A percentile compares a stretch with the other conserved stretches of the same genome.
Conservation (phyloP, 2,329 filamentous ascomycete genomes). For the Pseudocercospora musae region DNA sequence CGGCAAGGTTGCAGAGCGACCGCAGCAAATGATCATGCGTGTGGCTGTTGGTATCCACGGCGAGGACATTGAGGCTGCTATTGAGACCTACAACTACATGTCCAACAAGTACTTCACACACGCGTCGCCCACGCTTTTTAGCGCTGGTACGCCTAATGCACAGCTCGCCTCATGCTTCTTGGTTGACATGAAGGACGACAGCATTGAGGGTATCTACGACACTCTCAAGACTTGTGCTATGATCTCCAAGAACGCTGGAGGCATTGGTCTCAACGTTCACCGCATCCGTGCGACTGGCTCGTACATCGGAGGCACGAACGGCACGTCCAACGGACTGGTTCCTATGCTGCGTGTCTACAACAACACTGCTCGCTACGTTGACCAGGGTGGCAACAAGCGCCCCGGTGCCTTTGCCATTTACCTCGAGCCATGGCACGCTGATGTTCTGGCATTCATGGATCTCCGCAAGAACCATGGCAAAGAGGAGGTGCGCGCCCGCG, state of each 20-base stretch:
- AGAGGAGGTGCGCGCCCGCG: conserved; percentile 93
- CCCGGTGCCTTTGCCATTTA: conserved; percentile 98
- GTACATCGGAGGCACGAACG: conserved; percentile 97
- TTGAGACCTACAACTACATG: conserved; percentile 99
- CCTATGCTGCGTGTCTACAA: conserved; percentile 99
- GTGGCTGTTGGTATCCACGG: conserved; percentile 96
- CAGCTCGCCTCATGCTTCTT: conserved; percentile 98
- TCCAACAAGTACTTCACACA: conserved; percentile 98
- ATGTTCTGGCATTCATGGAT: conserved; percentile 96
- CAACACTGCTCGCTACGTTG: conserved; percentile 97
- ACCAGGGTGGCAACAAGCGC: conserved; percentile 98
- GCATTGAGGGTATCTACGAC: conserved; percentile 98
- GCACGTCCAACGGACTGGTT: conserved; percentile 93
- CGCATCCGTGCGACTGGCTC: conserved; percentile 95
- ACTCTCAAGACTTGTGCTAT: conserved; percentile 98
- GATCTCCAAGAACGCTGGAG: conserved; percentile 99
- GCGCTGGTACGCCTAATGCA: conserved; percentile 88
- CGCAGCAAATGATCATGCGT: conserved; percentile 99
- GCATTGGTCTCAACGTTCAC: conserved; percentile 95
- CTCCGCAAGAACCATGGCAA: conserved; percentile 99
- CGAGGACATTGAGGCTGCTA: conserved; percentile 86
- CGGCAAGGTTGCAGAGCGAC: conserved; percentile 93
- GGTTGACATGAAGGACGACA: conserved; percentile 99
- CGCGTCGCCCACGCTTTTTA: conserved; percentile 96
- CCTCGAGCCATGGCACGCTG: conserved; percentile 97